These are phyloP conservation scores for Aaosphaeria pasadenensis DNA, from an alignment of 2,329 filamentous ascomycete genomes.

Conservation along the genomic window DNA sequence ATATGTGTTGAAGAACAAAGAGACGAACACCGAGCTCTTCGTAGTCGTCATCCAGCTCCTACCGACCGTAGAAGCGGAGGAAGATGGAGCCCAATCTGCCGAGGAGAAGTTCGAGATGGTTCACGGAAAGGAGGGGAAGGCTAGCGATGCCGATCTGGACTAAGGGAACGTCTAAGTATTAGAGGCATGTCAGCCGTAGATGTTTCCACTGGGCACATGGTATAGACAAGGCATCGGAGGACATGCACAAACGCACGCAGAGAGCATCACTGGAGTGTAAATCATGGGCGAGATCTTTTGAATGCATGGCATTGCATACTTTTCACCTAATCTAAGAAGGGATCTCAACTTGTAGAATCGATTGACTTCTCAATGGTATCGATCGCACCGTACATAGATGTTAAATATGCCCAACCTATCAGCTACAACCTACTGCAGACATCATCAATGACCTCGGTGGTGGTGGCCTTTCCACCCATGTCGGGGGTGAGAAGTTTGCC, in stretches of 20 bases:
- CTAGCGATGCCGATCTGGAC: constrained; percentile 12
- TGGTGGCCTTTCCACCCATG: constrained; percentile 81
- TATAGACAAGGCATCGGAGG: no score
- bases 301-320: no score
- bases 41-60: constrained; percentile 79
- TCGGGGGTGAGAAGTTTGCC: constrained; percentile 82
- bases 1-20: constrained; percentile 84
- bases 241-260: no score
- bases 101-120: constrained; percentile 20
- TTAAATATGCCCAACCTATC: neutral
- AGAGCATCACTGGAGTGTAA: no score
- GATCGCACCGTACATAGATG: neutral
- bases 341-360: neutral
- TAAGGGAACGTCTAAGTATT: constrained; percentile 2
- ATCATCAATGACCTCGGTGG: constrained; percentile 82
- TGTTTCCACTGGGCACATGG: no score
- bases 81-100: constrained; percentile 16
- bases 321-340: no score
- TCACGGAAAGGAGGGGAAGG: constrained; percentile 10
- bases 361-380: constrained; percentile 5
- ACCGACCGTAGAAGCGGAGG: constrained; percentile 56
- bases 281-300: no score
- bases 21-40: constrained; percentile 71
- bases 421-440: constrained; percentile 75
- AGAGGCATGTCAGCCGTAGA: no score